Percentiles rank a stretch among this genome's conserved stretches.
These are phyloP conservation scores for Adansonia rubrostipa DNA, from an alignment of 441 rosid species.

Conservation along the genomic window DNA sequence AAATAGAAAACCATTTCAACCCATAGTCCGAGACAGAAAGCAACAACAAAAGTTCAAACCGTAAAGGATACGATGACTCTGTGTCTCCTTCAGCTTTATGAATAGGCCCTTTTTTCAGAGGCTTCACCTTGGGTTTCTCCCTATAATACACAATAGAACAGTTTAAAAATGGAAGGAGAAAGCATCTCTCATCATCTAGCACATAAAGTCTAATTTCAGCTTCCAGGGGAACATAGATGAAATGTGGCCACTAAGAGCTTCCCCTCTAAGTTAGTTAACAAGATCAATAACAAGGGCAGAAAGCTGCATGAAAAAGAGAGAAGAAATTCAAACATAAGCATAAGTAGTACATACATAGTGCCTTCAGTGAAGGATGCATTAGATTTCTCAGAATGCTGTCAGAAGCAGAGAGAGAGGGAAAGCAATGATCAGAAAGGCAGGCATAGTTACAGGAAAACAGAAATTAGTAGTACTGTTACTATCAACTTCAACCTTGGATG, in stretches of 20 bases:
- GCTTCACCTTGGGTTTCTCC: conserved; percentile 63
- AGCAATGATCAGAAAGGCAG: conserved; percentile 35
- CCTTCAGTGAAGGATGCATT: conserved; percentile 51
- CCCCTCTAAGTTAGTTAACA: conserved; percentile 3
- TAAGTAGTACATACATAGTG: conserved; percentile 51
- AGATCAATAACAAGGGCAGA: neutral
- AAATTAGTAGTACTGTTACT: neutral
- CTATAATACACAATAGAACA: conserved; percentile 52
- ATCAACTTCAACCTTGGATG: conserved; percentile 51
- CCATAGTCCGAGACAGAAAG: conserved; percentile 18
- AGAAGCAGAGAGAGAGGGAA: conserved; percentile 34
- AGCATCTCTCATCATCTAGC: neutral
- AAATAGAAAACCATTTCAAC: conserved; percentile 7
- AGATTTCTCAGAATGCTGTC: conserved; percentile 66
- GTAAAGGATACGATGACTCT: conserved; percentile 73
- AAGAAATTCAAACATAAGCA: conserved; percentile 7
- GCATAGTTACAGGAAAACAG: neutral
- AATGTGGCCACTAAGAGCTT: conserved; percentile 12
- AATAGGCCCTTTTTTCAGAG: conserved; percentile 57
- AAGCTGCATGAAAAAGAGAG: conserved; percentile 5
- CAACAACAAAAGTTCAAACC: conserved; percentile 23
- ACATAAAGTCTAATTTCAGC: neutral
- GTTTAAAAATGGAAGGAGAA: conserved; percentile 33
- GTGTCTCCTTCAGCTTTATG: conserved; percentile 65
- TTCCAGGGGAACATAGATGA: neutral